Evolutionary conservation across 2,329 filamentous ascomycete species (phyloP), one percentile per base, ranked within the genome.

Genomic region (Alternaria metachromatica): DNA sequence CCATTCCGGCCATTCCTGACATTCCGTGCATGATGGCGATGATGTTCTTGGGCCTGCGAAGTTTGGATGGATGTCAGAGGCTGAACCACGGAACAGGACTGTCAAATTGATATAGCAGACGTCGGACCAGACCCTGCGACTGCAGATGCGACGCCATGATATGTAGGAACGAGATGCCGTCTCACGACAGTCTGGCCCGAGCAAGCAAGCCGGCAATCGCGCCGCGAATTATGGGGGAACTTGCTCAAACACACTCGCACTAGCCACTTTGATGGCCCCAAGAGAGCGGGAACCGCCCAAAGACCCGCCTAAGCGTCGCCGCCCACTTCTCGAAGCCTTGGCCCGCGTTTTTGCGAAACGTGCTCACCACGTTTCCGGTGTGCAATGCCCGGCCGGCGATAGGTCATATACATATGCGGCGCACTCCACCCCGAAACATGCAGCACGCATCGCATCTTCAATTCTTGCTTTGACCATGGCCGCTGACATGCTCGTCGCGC

Each of bases 191-290:
- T 43, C 43, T 62, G 37, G 62, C 41, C 56, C 43, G 41, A 21
- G 37, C 33, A 21, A 44, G 8, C 60, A 45, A 57, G 49, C 56
- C 65, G 63, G 58, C 58, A 44, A 54, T 60, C 49, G 45, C 45
- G 48, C 44, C 53, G 51, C 41, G 62, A 71, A 62, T 61, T 74
- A 69, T 76, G 73, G 73, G 72, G 73, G 67, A 70, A 76, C 63
- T 69, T 76, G 73, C 73, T 76, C 73, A 76, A 76, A 72, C 64
- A 50, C 62, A 50, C 72, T 73, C 72, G 68, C 72, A 55, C 72
- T 53, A 53, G 49, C 49, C 30, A 3, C 12, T 25, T 53, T 0
- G 3, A 23, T n/a, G 13, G 30, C 12, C 18, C 49, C 49, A 21
- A 23, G 49, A 37, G 49, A 15, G 49, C 20, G 49, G 49, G 28